phyloP scores from a whole-genome alignment of 2,329 filamentous ascomycete species.

The Fusarium coicis region DNA sequence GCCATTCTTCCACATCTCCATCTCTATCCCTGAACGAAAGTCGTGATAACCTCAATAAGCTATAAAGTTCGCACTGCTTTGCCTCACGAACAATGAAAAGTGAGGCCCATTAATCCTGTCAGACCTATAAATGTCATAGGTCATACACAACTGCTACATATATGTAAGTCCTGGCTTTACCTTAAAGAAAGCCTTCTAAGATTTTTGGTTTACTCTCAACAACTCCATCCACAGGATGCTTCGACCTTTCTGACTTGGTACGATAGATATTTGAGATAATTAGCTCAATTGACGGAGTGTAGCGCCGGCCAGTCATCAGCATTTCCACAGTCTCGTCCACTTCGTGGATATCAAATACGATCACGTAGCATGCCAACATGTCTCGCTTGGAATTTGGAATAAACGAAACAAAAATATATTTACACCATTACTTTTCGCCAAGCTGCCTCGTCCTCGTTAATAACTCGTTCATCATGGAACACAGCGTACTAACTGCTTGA shows the following conservation, averaged over 20 bases:
- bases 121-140: not conserved
- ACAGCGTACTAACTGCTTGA: not conserved
- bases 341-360: not conserved
- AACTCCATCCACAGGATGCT: not conserved
- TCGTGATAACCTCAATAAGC: not conserved
- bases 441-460: not conserved
- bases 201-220: not conserved
- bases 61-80: not conserved
- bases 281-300: not conserved
- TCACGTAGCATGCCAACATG: not conserved
- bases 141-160: not conserved
- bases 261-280: not conserved
- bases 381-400: not conserved
- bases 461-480: not conserved
- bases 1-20: not conserved
- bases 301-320: not conserved
- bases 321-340: not conserved
- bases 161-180: not conserved
- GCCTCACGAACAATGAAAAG: not conserved
- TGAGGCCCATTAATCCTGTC: too few relatives aligned
- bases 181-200: too few relatives aligned
- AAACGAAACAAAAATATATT: not conserved
- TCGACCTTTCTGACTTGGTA: not conserved
- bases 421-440: not conserved
- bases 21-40: not conserved